Evolutionary conservation across 768 basidiomycete species (phyloP).

Genomic region (Suillus subalutaceus): DNA sequence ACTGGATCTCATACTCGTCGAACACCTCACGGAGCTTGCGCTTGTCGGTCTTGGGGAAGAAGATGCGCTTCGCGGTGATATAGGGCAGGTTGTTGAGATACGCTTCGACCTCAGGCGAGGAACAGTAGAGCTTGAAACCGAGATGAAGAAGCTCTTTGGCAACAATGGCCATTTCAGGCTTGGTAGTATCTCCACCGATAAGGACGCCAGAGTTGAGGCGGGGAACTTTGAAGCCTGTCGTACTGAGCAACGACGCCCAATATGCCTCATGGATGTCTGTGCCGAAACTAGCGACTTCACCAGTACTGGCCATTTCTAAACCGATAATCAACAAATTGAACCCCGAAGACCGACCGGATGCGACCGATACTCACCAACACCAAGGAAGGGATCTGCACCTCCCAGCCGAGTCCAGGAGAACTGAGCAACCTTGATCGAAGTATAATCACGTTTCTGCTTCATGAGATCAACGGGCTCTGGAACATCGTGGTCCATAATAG

Average conservation of each 20-base stretch:
- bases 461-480: conserved; percentile 93
- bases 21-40: conserved; percentile 92
- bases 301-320: conserved; percentile 96
- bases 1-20: conserved; percentile 92
- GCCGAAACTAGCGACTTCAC: conserved; percentile 96
- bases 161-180: conserved; percentile 84
- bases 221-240: conserved; percentile 94
- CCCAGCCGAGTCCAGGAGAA: conserved; percentile 97
- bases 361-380: conserved; percentile 68
- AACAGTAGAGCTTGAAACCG: conserved; percentile 96
- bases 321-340: conserved; percentile 1
- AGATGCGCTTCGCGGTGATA: conserved; percentile 82
- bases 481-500: conserved; percentile 83
- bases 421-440: conserved; percentile 95
- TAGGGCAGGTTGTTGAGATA: conserved; percentile 80
- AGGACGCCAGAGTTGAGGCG: conserved; percentile 83
- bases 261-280: conserved; percentile 93
- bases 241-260: conserved; percentile 92
- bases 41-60: conserved; percentile 97
- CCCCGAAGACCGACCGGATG: not conserved
- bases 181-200: conserved; percentile 86
- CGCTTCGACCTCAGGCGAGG: conserved; percentile 76
- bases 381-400: conserved; percentile 96
- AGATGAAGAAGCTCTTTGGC: conserved; percentile 80
- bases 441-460: conserved; percentile 87